A percentile compares a stretch with the other conserved stretches of the same genome.
phyloP scores from a whole-genome alignment of 805 yeast species.

The Kuraishia piskuri region DNA sequence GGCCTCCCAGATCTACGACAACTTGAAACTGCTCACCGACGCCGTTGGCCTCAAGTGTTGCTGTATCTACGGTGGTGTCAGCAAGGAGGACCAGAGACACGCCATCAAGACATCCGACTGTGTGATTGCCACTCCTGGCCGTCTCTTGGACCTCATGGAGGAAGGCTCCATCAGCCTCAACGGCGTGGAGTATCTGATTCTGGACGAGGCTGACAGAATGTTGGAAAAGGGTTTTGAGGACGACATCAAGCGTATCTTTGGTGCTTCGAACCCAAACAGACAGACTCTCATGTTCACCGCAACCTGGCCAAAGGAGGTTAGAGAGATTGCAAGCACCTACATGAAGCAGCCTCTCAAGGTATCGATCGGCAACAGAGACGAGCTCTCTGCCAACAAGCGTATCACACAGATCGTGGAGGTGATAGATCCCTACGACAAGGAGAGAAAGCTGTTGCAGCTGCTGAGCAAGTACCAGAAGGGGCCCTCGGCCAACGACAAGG shows the following conservation, averaged over 20 bases:
- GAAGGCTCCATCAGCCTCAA: slow-evolving; percentile 76
- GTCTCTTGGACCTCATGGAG: slow-evolving; percentile 81
- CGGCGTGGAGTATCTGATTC: slow-evolving; percentile 66
- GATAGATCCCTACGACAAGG: slow-evolving; percentile 74
- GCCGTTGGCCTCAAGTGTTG: slow-evolving; percentile 60
- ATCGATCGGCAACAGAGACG: slow-evolving; percentile 91
- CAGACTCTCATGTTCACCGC: slow-evolving; percentile 99
- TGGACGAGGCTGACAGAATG: slow-evolving; percentile 99
- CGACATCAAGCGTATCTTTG: slow-evolving; percentile 80
- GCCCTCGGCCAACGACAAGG: slow-evolving; percentile 59
- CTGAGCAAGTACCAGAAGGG: slow-evolving; percentile 70
- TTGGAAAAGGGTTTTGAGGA: slow-evolving; percentile 97
- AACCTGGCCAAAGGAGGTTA: slow-evolving; percentile 99
- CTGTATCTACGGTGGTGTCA: slow-evolving; percentile 95
- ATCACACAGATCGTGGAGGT: slow-evolving; percentile 93
- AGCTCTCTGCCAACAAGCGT: slow-evolving; percentile 87
- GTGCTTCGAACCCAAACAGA: slow-evolving; percentile 44
- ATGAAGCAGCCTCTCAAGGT: slow-evolving; percentile 85
- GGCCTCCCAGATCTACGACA: slow-evolving; percentile 89
- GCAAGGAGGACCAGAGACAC: slow-evolving; percentile 83
- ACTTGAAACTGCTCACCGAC: slow-evolving; percentile 57
- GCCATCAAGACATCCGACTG: slow-evolving; percentile 61
- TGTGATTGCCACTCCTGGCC: slow-evolving; percentile 97
- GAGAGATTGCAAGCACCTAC: slow-evolving; percentile 80
- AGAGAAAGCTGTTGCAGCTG: slow-evolving; percentile 61